Evolutionary conservation across 495 filamentous ascomycete species (phyloP).

Genomic region (Glonium stellatum): DNA sequence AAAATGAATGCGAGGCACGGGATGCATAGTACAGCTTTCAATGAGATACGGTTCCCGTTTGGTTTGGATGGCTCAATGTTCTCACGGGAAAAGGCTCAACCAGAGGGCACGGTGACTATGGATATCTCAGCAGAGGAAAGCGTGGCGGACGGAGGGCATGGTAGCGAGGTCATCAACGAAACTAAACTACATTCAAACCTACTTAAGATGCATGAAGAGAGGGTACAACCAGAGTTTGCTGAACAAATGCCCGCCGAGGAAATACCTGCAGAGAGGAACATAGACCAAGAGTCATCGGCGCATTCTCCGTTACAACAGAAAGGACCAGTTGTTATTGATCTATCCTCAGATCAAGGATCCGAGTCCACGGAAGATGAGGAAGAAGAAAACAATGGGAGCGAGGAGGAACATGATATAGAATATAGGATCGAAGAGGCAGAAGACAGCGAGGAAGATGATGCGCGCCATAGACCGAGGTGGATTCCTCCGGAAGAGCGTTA

Average conservation of each 20-base stretch:
- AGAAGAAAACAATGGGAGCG: neutral
- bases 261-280: neutral
- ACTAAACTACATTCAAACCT: neutral
- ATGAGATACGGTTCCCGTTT: constrained; percentile 23
- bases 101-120: neutral
- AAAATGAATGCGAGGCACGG: constrained; percentile 1
- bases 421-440: neutral
- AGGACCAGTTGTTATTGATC: constrained; percentile 7
- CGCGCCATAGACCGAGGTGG: neutral
- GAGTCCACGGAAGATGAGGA: neutral
- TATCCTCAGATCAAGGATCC: constrained; percentile 18
- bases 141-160: neutral
- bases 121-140: neutral
- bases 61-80: constrained; percentile 22
- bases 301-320: neutral
- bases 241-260: neutral
- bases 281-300: neutral
- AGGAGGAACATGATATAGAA: constrained; percentile 3
- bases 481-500: neutral
- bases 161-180: neutral
- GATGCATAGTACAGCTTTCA: constrained; percentile 25
- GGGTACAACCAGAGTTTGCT: neutral
- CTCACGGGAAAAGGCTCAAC: neutral
- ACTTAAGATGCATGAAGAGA: neutral
- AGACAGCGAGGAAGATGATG: neutral